Conservation (phyloP, 1,284 basidiomycete genomes). For the Pseudozyma flocculosa region DNA sequence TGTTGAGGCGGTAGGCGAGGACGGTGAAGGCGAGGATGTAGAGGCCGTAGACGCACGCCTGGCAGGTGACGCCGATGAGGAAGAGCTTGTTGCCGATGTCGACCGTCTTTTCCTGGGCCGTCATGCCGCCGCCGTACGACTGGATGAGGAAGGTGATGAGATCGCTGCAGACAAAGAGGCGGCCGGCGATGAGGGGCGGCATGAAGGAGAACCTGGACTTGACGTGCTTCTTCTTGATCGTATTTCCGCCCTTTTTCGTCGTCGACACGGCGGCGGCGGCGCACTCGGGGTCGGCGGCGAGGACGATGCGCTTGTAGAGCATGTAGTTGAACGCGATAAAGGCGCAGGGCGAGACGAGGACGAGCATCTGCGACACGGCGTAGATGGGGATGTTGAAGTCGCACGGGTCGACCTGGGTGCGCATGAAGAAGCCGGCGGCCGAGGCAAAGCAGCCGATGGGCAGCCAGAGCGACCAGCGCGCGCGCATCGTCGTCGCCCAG, state of each 20-base stretch:
- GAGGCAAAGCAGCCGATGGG: not conserved
- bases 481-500: no score
- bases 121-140: not conserved
- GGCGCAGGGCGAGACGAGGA: not conserved
- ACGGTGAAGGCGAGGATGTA: not conserved
- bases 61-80: not conserved
- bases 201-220: not conserved
- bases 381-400: not conserved
- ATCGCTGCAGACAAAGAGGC: not conserved
- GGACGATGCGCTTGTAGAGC: not conserved
- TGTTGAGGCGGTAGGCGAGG: not conserved
- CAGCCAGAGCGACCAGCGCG: not conserved
- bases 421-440: not conserved
- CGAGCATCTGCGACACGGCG: not conserved
- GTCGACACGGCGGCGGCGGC: no score
- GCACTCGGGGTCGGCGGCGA: not conserved
- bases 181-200: not conserved
- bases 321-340: not conserved
- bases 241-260: no score
- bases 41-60: not conserved
- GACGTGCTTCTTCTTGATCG: no score
- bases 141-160: not conserved
- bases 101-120: not conserved
- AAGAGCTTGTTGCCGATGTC: not conserved
- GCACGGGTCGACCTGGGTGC: not conserved